Base-by-base conservation (phyloP, 2,329 filamentous ascomycete genomes). In the Monilinia laxa region DNA sequence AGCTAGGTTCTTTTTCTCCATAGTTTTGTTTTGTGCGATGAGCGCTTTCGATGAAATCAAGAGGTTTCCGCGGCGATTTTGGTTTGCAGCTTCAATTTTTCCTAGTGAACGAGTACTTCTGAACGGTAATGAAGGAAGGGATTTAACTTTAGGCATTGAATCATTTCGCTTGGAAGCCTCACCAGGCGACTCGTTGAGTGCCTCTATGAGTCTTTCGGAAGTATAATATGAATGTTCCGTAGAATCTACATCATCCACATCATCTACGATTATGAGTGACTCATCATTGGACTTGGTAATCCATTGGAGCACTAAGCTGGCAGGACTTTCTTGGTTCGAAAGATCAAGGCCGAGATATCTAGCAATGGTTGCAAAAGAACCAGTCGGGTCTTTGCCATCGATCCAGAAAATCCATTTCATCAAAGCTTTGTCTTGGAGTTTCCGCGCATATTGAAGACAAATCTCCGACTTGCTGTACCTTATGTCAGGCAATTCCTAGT, bases 381-480 rank as follows among this genome's bases (percentile, higher is more conserved):
- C 16, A n/a, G 35, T 38, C 2, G 25, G 53, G 35, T 55, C 25
- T 55, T 18, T 55, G 14, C 53, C 53, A 4, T 55, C 25, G 25
- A 55, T 35, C 53, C 53, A 55, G 25, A 55, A 55, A 14, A 55
- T 55, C 53, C 53, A 56, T 20, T 38, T 35, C 28, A 35, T 31
- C 10, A 40, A 23, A 38, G 18, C 28, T 35, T 35, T 55, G 20
- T 55, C 53, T 55, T 38, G 53, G 25, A 55, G 25, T 38, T 55
- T 35, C 54, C 28, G 28, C 20, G 54, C 54, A 40, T 35, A 57
- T n/a, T 38, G 54, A 57, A 57, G 54, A 57, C 31, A 57, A n/a
- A 57, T 42, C 31, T 57, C 20, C 35, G 31, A 31, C 40, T 42
- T 57, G 2, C 31, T 57, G 11, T 12, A 7, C 7, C 10, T 52